Evolutionary conservation across 768 basidiomycete genomes (phyloP), one percentile per base, ranked within the genome.

Genomic region (Terana coerulea): DNA sequence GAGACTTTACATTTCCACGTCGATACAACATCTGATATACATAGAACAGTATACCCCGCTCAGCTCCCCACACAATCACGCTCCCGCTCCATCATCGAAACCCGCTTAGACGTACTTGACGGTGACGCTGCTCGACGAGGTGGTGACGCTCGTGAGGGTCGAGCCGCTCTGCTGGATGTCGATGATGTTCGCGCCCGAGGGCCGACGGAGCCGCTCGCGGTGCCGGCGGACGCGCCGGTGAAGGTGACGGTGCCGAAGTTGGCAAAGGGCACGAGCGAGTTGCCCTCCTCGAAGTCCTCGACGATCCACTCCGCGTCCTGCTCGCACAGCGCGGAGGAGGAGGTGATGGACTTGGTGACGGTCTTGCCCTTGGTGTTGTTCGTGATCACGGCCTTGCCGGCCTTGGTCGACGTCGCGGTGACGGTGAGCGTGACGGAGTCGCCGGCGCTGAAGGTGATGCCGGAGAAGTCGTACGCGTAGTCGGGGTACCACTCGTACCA

Each of bases 251-350:
- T 62, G 48, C 65, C 64, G 31, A 67, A 68, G 61, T 67, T 60
- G 28, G 68, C 66, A 34, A 68, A 64, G n/a, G 65, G 61, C n/a
- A 68, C 69, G 24, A 56, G 56, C 31, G 28, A 33, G 29, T 30
- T 26, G 36, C 55, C 53, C 34, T 48, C 43, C 43, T 44, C 43
- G 17, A 44, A 44, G 43, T 44, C 43, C 43, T 44, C 43, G 43
- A 44, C 28, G 36, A 69, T 69, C 67, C 68, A 69, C 54, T 69
- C 65, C 0, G 64, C 68, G 54, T 65, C 62, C 56, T 63, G 46
- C 26, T 44, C 49, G 53, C 59, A 65, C 29, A 65, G 56, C 14
- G 58, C 53, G 30, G 43, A 22, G 7, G 53, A 35, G 19, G 64
- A 65, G 2, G 61, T 56, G 54, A 69, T 54, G 3, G 55, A 21